These are phyloP conservation scores for Myriosclerotinia duriaeana DNA, from an alignment of 2,329 filamentous ascomycete genomes.

Conservation along the genomic window DNA sequence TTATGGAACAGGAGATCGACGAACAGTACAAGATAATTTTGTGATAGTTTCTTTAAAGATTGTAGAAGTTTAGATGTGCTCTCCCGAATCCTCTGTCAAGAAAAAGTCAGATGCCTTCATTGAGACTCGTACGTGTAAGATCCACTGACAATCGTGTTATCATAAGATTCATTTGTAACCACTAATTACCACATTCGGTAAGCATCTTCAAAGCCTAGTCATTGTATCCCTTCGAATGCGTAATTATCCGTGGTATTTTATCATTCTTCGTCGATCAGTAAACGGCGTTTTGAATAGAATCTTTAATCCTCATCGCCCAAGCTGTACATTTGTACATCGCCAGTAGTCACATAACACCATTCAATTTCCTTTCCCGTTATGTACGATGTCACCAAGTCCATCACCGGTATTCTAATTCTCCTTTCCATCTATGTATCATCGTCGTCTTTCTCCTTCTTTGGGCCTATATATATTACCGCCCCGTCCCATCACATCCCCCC, in stretches of 20 bases:
- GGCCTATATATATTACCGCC: background rate
- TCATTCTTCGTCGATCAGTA: no score
- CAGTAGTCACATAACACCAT: background rate
- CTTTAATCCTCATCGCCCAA: background rate
- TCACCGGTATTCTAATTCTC: background rate
- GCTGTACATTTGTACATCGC: background rate
- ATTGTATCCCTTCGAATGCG: background rate
- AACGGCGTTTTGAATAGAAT: no score
- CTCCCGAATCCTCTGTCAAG: no score
- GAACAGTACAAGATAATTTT: background rate
- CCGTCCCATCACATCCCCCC: background rate
- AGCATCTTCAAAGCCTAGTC: background rate
- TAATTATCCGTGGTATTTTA: no score
- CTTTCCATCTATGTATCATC: background rate
- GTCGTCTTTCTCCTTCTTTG: background rate
- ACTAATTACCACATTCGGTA: background rate
- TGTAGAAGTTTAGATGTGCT: no score
- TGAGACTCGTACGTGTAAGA: background rate
- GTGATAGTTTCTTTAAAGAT: background rate
- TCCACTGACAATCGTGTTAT: no score
- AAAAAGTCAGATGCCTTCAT: background rate
- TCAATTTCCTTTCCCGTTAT: background rate
- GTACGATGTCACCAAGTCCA: constrained; percentile 12
- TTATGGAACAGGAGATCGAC: background rate
- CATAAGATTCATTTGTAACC: background rate